Evolutionary conservation across 2,329 filamentous ascomycete genomes (phyloP), one percentile per base, ranked within the genome.

Genomic region (Aaosphaeria arxii): DNA sequence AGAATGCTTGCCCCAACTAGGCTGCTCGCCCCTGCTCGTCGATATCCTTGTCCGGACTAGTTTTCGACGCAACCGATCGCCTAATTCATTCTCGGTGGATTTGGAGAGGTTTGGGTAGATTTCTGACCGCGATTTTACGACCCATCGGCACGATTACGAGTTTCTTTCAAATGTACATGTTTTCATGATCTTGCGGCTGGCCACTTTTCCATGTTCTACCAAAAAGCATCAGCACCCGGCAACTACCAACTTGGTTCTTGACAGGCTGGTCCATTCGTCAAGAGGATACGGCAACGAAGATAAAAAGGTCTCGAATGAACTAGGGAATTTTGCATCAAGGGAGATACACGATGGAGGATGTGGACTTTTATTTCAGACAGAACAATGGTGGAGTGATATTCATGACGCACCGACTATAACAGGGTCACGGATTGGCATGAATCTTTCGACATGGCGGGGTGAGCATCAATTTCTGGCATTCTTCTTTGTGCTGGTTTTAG

Each of bases 1-100:
- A 96, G 84, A 85, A 89, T 63, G 84, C 88, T 66, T 99, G 94
- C 86, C 89, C 92, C 67, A 91, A 88, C 80, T 89, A 87, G 75
- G 63, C 30, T 11, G 35, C 32, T 31, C 32, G 29, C 17, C n/a
- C 28, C 30, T 41, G 11, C 39, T 32, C 45, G 59, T 63, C 59
- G 64, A 61, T 61, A 57, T 57, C 53, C 54, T 59, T 55, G 56
- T 62, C 57, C 62, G 58, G 53, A 56, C 33, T 29, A 53, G 56
- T 61, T 60, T 61, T 52, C 48, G 59, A 58, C 40, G 51, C 53
- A 51, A 56, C 54, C 48, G 53, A 56, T 56, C 47, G 54, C 55
- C 48, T 53, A 42, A 41, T 48, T 52, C 42, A 48, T 44, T 41
- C 47, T 49, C 49, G 48, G 52, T 50, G 59, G 50, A 51, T 51